Conservation (phyloP, 768 basidiomycete genomes). For the Kwoniella bestiolae region DNA sequence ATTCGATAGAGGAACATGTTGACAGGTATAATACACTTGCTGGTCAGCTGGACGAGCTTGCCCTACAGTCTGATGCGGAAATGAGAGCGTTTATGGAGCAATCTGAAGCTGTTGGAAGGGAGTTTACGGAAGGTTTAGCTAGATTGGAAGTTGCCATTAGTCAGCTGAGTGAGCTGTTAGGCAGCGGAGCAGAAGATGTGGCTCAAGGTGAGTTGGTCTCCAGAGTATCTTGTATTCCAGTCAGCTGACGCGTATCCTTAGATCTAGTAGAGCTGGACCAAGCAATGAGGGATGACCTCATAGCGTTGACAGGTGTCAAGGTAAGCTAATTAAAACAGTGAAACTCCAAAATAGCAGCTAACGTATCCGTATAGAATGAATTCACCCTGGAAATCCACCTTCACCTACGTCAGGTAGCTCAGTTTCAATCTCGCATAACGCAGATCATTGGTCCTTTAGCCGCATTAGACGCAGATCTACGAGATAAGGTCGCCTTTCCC, state of each 20-base stretch:
- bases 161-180: constrained; percentile 32
- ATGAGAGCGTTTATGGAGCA: constrained; percentile 28
- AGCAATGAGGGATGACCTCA: constrained; percentile 50
- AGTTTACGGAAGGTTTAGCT: constrained; percentile 37
- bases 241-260: constrained; percentile 15
- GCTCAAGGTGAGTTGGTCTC: constrained; percentile 22
- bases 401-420: constrained; percentile 74
- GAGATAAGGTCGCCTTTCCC: constrained; percentile 71
- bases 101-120: constrained; percentile 27
- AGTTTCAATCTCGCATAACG: constrained; percentile 79
- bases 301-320: constrained; percentile 48
- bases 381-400: constrained; percentile 61
- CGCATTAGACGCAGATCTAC: constrained; percentile 71
- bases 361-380: constrained; percentile 52
- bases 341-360: not conserved
- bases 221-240: not conserved
- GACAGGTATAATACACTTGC: constrained; percentile 35
- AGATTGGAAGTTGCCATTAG: constrained; percentile 38
- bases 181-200: constrained; percentile 22
- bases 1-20: constrained; percentile 42
- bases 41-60: constrained; percentile 34
- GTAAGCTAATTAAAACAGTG: constrained; percentile 14
- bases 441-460: constrained; percentile 70
- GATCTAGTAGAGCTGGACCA: constrained; percentile 45
- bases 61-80: constrained; percentile 34